Conservation (phyloP, 108 stramenopile species). For the Conticribra weissflogii region DNA sequence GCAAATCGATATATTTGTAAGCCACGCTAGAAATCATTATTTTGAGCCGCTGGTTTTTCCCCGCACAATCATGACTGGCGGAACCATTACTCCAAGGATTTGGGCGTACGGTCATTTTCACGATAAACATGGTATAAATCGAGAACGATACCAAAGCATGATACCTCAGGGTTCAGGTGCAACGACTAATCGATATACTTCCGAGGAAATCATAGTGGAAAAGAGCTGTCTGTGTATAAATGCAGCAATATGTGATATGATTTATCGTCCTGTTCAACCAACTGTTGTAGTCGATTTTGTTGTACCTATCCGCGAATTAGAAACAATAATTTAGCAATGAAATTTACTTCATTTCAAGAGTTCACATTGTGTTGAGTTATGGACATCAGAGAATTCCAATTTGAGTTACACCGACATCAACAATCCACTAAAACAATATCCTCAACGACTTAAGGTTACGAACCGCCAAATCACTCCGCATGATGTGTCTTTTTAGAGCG, state of each 20-base stretch:
- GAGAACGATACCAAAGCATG: not conserved
- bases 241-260: not conserved
- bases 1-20: not conserved
- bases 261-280: slow-evolving; percentile 11
- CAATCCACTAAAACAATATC: no score
- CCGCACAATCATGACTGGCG: not conserved
- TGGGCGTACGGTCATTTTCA: slow-evolving; percentile 23
- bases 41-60: not conserved
- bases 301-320: not conserved
- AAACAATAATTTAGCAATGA: no score
- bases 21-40: not conserved
- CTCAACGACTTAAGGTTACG: no score
- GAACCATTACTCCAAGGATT: not conserved
- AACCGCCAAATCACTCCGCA: no score
- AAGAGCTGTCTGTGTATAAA: not conserved
- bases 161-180: no score
- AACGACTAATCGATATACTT: no score
- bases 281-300: slow-evolving; percentile 6
- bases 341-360: no score
- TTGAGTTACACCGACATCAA: no score
- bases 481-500: no score
- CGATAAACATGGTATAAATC: slow-evolving; percentile 9
- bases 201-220: no score
- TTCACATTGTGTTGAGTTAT: no score
- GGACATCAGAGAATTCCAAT: no score